These are phyloP conservation scores for Plasmodium billcollinsi DNA, from an alignment of 169 alveolate species.

Conservation along the genomic window DNA sequence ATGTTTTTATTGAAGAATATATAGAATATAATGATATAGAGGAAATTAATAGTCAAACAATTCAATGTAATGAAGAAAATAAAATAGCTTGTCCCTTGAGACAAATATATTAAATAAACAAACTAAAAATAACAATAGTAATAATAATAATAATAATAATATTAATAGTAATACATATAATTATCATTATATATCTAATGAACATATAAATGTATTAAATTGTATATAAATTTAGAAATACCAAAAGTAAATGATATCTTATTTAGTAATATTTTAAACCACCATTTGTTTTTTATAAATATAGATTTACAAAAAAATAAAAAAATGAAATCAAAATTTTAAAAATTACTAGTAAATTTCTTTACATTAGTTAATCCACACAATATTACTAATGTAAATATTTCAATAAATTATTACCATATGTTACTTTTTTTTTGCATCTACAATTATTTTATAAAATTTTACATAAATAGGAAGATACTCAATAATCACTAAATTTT, in stretches of 20 bases:
- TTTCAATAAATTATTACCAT: constrained; percentile 16
- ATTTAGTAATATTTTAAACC: constrained; percentile 31
- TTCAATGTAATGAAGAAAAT: not conserved
- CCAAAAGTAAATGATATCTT: constrained; percentile 20
- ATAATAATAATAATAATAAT: not conserved
- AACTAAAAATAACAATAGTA: too few relatives aligned
- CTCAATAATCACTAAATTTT: constrained; percentile 11
- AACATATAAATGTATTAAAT: not conserved
- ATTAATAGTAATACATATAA: not conserved
- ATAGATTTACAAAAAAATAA: not conserved
- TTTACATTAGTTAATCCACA: not conserved
- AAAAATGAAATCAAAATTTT: not conserved
- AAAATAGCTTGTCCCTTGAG: too few relatives aligned
- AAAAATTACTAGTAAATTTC: constrained; percentile 1
- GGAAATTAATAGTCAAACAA: not conserved
- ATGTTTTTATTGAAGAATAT: not conserved
- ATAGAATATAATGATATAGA: not conserved
- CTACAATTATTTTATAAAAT: constrained; percentile 29
- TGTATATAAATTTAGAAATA: not conserved
- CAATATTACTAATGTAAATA: not conserved
- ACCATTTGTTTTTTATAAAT: constrained; percentile 16
- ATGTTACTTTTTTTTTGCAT: constrained; percentile 27
- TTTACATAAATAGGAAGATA: constrained; percentile 16
- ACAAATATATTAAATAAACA: too few relatives aligned
- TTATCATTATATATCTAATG: not conserved